These are phyloP conservation scores for Cucurbita ficifolia DNA, from an alignment of 306 rosid genomes.

Conservation along the genomic window DNA sequence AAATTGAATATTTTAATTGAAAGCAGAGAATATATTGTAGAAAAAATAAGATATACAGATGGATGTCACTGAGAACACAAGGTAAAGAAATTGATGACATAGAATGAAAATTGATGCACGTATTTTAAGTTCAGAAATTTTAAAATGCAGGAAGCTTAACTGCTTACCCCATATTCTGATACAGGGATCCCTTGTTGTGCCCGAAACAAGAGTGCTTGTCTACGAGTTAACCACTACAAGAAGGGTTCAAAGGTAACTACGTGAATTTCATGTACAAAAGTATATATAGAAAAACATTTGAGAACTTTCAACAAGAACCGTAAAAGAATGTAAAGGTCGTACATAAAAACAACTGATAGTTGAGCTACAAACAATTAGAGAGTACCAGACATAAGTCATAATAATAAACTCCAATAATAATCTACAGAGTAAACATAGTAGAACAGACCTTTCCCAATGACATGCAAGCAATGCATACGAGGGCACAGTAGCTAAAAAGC, in stretches of 20 bases:
- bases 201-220: constrained; percentile 84
- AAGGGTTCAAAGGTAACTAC: background rate
- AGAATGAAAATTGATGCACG: background rate
- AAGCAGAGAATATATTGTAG: background rate
- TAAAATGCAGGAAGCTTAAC: background rate
- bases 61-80: background rate
- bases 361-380: background rate
- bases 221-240: constrained; percentile 80
- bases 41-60: background rate
- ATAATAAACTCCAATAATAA: background rate
- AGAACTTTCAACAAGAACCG: background rate
- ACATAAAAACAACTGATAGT: background rate
- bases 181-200: constrained; percentile 96
- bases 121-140: background rate
- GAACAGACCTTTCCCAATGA: constrained; percentile 79
- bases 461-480: constrained; percentile 72
- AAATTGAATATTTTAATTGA: background rate
- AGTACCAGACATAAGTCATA: background rate
- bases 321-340: background rate
- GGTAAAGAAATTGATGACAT: background rate
- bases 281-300: background rate
- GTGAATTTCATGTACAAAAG: background rate
- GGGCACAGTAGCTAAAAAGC: constrained; percentile 91
- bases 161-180: constrained; percentile 80
- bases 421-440: background rate